phyloP scores from a whole-genome alignment of 2,329 filamentous ascomycete species.

The Fusarium sp. region DNA sequence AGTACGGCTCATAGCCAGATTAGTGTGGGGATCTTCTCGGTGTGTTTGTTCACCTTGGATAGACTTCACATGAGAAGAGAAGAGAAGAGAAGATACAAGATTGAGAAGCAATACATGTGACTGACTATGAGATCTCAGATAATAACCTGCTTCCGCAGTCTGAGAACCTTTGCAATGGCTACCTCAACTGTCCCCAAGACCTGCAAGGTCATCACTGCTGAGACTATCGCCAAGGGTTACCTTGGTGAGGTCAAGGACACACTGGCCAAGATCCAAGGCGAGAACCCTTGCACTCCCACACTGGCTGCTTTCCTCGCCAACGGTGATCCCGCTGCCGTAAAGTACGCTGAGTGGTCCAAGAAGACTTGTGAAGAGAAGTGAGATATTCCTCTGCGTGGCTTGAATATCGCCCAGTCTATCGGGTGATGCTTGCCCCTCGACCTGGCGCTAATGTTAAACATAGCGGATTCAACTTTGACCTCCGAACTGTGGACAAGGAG shows the following conservation, averaged over 20 bases:
- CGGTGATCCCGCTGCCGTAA: constrained; percentile 85
- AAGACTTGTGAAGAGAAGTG: constrained; percentile 97
- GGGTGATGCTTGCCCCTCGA: constrained; percentile 30
- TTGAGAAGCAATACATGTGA: constrained; percentile 14
- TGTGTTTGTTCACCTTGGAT: constrained; percentile 21
- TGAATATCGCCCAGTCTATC: constrained; percentile 30
- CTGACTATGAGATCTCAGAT: constrained; percentile 22
- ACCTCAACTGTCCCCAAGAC: constrained; percentile 63
- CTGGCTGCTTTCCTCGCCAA: constrained; percentile 94
- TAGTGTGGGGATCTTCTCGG: constrained; percentile 36
- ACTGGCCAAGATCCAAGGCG: constrained; percentile 74
- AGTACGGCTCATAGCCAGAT: constrained; percentile 24
- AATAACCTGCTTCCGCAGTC: constrained; percentile 4
- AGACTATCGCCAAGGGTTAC: constrained; percentile 84
- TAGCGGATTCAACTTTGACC: constrained; percentile 89
- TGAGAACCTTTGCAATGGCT: constrained; percentile 41
- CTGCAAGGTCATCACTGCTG: constrained; percentile 94
- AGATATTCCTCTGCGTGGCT: constrained; percentile 52
- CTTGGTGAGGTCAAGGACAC: constrained; percentile 81
- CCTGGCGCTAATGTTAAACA: constrained; percentile 38
- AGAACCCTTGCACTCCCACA: constrained; percentile 68
- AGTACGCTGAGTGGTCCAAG: constrained; percentile 97
- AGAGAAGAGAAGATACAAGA: not conserved
- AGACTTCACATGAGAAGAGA: not conserved
- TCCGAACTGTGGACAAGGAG: constrained; percentile 86